These are phyloP conservation scores for Kodamaea neixiangensis DNA, from an alignment of 805 yeast species.

Conservation along the genomic window DNA sequence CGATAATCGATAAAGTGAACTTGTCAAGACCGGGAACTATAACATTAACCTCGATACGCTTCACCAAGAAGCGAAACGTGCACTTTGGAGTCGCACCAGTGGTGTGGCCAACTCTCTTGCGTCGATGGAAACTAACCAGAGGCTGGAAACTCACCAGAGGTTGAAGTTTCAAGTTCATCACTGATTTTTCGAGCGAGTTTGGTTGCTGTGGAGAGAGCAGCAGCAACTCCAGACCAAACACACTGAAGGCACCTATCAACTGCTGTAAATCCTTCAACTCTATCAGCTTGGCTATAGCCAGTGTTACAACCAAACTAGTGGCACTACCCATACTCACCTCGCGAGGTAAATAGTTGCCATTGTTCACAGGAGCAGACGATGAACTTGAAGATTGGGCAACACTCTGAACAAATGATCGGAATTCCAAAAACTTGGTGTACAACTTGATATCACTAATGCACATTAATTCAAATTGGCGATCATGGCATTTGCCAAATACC, in stretches of 20 bases:
- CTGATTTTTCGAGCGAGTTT: conserved; percentile 18
- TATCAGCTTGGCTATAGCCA: conserved; percentile 5
- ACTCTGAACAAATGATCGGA: conserved; percentile 24
- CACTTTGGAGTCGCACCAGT: not conserved
- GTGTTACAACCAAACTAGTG: conserved; percentile 11
- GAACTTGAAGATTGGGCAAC: not conserved
- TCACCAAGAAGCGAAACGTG: conserved; percentile 4
- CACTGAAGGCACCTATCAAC: not conserved
- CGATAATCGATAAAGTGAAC: not conserved
- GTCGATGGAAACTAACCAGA: conserved; percentile 9
- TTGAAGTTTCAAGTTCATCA: not conserved
- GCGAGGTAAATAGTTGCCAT: conserved; percentile 20
- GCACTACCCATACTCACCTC: conserved; percentile 20
- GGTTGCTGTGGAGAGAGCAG: conserved; percentile 5
- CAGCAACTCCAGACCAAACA: conserved; percentile 1
- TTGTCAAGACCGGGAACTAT: not conserved
- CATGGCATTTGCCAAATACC: not conserved
- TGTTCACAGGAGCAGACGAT: conserved; percentile 3
- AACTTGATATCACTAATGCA: conserved; percentile 29
- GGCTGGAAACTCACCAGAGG: not conserved
- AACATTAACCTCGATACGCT: not conserved
- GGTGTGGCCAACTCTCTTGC: not conserved
- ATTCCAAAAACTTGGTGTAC: conserved; percentile 23
- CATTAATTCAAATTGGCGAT: conserved; percentile 7
- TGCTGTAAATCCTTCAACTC: conserved; percentile 12